Evolutionary conservation across 169 alveolate genomes (phyloP).

Genomic region (Babesia ovata): DNA sequence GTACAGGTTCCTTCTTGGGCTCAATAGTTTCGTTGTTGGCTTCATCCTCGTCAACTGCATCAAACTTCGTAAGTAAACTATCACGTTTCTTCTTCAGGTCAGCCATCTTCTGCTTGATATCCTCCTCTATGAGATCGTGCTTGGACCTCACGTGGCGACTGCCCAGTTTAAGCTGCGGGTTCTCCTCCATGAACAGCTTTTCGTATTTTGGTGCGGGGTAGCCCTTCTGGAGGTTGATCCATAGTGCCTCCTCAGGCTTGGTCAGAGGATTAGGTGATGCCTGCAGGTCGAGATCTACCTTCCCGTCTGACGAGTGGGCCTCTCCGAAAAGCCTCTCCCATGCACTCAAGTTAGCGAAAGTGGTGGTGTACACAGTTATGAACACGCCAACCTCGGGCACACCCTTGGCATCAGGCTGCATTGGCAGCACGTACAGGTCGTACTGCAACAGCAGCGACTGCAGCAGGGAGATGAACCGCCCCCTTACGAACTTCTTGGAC

Average conservation of each 20-base stretch:
- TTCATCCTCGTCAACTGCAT: neutral
- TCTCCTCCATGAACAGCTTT: conserved; percentile 4
- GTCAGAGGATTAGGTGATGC: neutral
- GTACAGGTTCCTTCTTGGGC: too few species aligned
- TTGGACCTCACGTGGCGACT: too few species aligned
- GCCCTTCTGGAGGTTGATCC: conserved; percentile 1
- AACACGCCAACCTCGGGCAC: neutral
- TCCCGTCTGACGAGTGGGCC: conserved; percentile 2
- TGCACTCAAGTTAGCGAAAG: neutral
- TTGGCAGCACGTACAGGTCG: conserved; percentile 22
- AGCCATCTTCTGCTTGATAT: neutral
- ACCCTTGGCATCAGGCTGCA: neutral
- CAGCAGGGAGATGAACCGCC: conserved; percentile 50
- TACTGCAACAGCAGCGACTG: conserved; percentile 40
- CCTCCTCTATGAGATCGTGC: neutral
- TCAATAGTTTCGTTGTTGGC: neutral
- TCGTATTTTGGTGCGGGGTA: conserved; percentile 12
- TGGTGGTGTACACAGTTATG: conserved; percentile 18
- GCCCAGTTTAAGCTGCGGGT: conserved; percentile 10
- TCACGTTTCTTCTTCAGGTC: too few species aligned
- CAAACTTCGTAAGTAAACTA: neutral
- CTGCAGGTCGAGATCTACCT: neutral
- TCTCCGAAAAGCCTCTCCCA: conserved; percentile 14
- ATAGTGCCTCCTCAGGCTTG: conserved; percentile 1
- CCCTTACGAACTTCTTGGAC: conserved; percentile 53